Evolutionary conservation across 2,329 filamentous ascomycete genomes (phyloP).

Genomic region (Pestalotiopsis sp.): DNA sequence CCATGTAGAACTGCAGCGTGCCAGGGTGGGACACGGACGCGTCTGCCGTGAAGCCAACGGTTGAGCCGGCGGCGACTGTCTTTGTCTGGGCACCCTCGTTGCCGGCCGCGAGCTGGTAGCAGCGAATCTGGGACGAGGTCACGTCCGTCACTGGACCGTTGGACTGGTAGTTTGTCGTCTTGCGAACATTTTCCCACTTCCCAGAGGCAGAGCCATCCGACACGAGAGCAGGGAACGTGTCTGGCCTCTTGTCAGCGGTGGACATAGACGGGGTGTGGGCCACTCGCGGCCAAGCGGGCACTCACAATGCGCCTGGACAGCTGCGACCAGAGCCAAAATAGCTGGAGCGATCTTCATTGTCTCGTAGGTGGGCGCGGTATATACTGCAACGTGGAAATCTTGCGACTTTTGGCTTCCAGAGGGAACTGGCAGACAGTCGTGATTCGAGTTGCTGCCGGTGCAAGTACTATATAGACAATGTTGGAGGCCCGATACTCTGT

Average conservation of each 20-base stretch:
- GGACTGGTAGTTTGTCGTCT: slow-evolving; percentile 37
- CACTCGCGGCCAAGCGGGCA: too few species aligned
- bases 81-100: slow-evolving; percentile 40
- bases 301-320: slow-evolving; percentile 9
- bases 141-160: slow-evolving; percentile 35
- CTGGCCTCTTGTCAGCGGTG: background rate
- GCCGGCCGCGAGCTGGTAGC: slow-evolving; percentile 30
- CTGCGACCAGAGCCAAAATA: background rate
- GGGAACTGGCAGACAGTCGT: too few species aligned
- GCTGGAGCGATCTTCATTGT: slow-evolving; percentile 1
- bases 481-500: background rate
- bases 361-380: background rate
- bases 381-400: too few species aligned
- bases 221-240: slow-evolving; percentile 10
- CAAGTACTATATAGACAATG: background rate
- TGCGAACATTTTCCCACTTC: slow-evolving; percentile 21
- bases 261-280: background rate
- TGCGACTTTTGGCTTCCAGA: too few species aligned
- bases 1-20: slow-evolving; percentile 42
- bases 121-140: slow-evolving; percentile 32
- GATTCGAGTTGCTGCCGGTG: background rate
- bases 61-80: slow-evolving; percentile 45
- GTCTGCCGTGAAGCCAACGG: slow-evolving; percentile 45
- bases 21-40: slow-evolving; percentile 45
- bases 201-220: background rate